Evolutionary conservation across 495 filamentous ascomycete genomes (phyloP).

Genomic region (Trichoderma orchidacearum): DNA sequence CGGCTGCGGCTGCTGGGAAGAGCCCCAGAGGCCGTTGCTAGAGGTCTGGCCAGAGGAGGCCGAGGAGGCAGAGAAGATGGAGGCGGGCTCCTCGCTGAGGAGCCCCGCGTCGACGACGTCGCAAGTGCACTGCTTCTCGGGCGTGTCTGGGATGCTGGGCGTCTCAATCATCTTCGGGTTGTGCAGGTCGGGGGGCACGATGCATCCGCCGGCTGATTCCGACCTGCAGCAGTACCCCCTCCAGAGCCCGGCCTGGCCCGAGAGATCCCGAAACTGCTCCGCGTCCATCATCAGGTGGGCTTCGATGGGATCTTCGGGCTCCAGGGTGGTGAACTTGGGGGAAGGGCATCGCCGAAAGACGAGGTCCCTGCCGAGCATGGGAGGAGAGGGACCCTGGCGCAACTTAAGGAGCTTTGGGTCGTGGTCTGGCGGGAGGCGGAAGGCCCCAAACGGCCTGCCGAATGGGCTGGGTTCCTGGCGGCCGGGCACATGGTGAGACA

Average conservation of each 20-base stretch:
- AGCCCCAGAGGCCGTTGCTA: not conserved
- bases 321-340: conserved; percentile 67
- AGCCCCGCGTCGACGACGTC: conserved; percentile 15
- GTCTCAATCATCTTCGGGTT: conserved; percentile 23
- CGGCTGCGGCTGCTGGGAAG: not conserved
- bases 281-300: conserved; percentile 18
- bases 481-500: not conserved
- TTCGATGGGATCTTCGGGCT: conserved; percentile 35
- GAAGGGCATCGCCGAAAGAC: conserved; percentile 63
- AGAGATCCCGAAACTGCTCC: conserved; percentile 34
- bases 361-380: conserved; percentile 72
- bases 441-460: conserved; percentile 19
- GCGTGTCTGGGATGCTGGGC: conserved; percentile 12
- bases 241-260: conserved; percentile 45
- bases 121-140: conserved; percentile 19
- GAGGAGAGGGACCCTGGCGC: conserved; percentile 48
- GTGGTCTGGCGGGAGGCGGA: conserved; percentile 10
- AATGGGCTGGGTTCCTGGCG: conserved; percentile 11
- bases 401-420: conserved; percentile 13
- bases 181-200: conserved; percentile 19
- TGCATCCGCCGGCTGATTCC: conserved; percentile 17
- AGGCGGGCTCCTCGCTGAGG: conserved; percentile 14
- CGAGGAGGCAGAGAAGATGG: conserved; percentile 1
- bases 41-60: not conserved
- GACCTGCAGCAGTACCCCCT: conserved; percentile 47